phyloP scores from a whole-genome alignment of 805 yeast species.

The Hanseniaspora pseudoguilliermondii region DNA sequence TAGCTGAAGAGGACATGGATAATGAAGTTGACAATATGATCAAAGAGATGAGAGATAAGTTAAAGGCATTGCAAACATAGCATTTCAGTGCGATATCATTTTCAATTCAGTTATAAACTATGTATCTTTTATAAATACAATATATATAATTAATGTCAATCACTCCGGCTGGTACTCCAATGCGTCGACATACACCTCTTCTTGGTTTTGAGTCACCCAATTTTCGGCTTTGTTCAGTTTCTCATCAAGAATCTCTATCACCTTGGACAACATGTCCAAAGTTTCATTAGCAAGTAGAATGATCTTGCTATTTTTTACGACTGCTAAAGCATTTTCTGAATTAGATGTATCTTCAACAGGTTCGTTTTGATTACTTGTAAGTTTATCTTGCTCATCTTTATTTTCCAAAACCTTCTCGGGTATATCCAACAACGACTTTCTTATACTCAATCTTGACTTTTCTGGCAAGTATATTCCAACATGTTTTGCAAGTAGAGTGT shows the following conservation, averaged over 20 bases:
- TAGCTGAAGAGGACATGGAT: slow-evolving; percentile 34
- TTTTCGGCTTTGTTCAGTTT: slow-evolving; percentile 73
- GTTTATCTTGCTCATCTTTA: slow-evolving; percentile 6
- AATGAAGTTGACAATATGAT: slow-evolving; percentile 66
- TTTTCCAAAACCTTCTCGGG: slow-evolving; percentile 45
- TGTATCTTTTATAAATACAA: background rate
- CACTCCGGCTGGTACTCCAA: background rate
- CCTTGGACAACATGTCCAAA: slow-evolving; percentile 69
- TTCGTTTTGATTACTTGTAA: background rate
- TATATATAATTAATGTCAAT: too few species aligned
- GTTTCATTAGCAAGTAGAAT: slow-evolving; percentile 80
- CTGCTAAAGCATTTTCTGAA: slow-evolving; percentile 7
- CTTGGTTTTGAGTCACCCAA: slow-evolving; percentile 51
- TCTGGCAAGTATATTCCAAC: slow-evolving; percentile 66
- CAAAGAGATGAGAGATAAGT: slow-evolving; percentile 77
- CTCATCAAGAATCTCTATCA: slow-evolving; percentile 73
- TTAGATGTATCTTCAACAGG: background rate
- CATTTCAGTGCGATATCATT: background rate
- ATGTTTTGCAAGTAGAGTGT: slow-evolving; percentile 71
- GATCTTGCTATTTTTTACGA: slow-evolving; percentile 54
- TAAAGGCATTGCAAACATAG: slow-evolving; percentile 65
- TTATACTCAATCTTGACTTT: slow-evolving; percentile 65
- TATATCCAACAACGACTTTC: slow-evolving; percentile 61
- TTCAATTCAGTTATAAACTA: background rate
- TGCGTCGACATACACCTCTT: slow-evolving; percentile 14